Evolutionary conservation across 129 eudicot genomes (phyloP).

Genomic region (Solidago caesia): DNA sequence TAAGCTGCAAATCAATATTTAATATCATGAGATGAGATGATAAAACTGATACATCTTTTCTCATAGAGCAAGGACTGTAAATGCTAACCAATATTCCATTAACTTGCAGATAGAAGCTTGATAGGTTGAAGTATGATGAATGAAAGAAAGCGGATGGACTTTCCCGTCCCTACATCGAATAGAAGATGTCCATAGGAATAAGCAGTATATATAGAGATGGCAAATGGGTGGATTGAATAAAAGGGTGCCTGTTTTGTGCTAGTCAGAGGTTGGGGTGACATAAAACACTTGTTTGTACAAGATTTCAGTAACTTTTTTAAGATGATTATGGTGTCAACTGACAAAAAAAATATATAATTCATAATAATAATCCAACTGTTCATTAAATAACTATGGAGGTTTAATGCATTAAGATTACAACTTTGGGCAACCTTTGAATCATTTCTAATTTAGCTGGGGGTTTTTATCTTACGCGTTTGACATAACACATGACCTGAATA

Average conservation of each 20-base stretch:
- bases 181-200: not conserved
- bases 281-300: not conserved
- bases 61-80: not conserved
- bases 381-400: not conserved
- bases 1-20: conserved; percentile 56
- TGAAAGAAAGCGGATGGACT: conserved; percentile 83
- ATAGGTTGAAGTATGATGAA: conserved; percentile 96
- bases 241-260: no score
- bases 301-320: not conserved
- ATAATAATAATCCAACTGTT: no score
- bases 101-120: conserved; percentile 98
- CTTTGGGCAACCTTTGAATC: not conserved
- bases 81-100: conserved; percentile 89
- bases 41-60: conserved; percentile 3
- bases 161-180: conserved; percentile 70
- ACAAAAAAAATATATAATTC: no score
- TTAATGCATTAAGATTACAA: not conserved
- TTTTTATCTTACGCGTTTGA: not conserved
- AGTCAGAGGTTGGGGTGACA: not conserved
- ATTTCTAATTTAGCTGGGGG: not conserved
- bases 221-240: no score
- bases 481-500: not conserved
- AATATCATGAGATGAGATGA: conserved; percentile 1
- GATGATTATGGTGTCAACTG: no score
- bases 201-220: not conserved